Base-by-base conservation (phyloP, 1,139 yeast genomes). In the Saccharomyces hybrid region DNA sequence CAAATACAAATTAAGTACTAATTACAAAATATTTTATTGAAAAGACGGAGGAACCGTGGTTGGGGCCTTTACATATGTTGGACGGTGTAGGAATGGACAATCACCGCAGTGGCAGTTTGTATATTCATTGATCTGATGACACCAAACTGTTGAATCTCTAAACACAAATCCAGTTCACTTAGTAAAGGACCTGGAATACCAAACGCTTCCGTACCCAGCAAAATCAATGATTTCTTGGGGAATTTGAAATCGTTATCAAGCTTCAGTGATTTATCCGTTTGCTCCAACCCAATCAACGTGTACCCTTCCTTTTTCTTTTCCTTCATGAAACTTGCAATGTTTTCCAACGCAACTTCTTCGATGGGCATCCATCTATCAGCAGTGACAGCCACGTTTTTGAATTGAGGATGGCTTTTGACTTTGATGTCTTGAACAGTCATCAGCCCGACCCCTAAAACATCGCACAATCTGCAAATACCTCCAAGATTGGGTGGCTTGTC, bases 361-460 rank as follows among this genome's bases (percentile, higher is more conserved):
- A 91, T 85, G 0, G 97, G 97, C 95, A 90, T 88, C 97, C 97
- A 91, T 57, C 79, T 77, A 62, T 91, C 97, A 0, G 98, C 96
- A 0, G 97, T 89, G 8, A 91, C 96, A 0, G 97, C 96, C 29
- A 93, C 97, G 57, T 76, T 83, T 64, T 83, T 86, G 74, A 91
- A 91, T 58, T 86, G 91, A 1, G 82, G 79, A 65, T 84, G 80
- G 12, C 78, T 73, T 55, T 80, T 80, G 4, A 87, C 85, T 34
- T 77, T 70, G 32, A 84, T 67, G 64, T 90, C 96, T 64, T 88
- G 79, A 50, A 91, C 75, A 0, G 96, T 87, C 69, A 91, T 75
- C 60, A 84, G 71, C 0, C 95, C 93, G 1, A 91, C 96, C 6
- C 98, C 98, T 29, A 91, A 76, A 24, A 90, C 96, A 67, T 91